These are phyloP conservation scores for Dipodascus albidus DNA, from an alignment of 805 yeast genomes.

Conservation along the genomic window DNA sequence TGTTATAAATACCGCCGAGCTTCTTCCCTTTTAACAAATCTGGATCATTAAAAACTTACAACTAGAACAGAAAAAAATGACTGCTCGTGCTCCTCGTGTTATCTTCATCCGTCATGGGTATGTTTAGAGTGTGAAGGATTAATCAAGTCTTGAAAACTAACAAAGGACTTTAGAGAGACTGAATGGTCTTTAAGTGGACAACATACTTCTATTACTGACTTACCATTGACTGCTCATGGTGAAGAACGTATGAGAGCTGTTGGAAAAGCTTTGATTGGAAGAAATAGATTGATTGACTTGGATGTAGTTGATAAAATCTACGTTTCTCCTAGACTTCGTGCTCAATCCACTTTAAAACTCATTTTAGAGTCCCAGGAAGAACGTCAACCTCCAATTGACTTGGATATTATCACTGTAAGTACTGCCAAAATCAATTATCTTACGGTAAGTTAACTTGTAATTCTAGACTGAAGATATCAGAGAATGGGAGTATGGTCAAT, in stretches of 20 bases:
- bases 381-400: conserved; percentile 14
- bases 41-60: too few species aligned
- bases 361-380: conserved; percentile 35
- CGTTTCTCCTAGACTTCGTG: conserved; percentile 75
- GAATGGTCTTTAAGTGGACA: conserved; percentile 95
- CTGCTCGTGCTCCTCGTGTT: conserved; percentile 25
- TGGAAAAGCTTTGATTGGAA: conserved; percentile 57
- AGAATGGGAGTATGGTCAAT: conserved; percentile 96
- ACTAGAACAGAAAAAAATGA: too few species aligned
- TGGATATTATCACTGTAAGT: conserved; percentile 12
- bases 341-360: conserved; percentile 60
- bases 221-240: conserved; percentile 69
- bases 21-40: too few species aligned
- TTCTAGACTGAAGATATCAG: conserved; percentile 51
- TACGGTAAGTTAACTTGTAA: conserved; percentile 8
- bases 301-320: conserved; percentile 48
- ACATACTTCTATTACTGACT: conserved; percentile 77
- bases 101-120: conserved; percentile 31
- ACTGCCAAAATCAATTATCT: conserved; percentile 6
- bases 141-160: background rate
- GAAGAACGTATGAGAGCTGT: conserved; percentile 64
- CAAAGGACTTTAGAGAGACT: conserved; percentile 44
- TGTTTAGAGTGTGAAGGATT: conserved; percentile 2
- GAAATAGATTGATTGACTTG: conserved; percentile 52
- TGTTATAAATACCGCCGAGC: too few species aligned